phyloP scores from a whole-genome alignment of 257 asterid species.

The Gardenia jasminoides region DNA sequence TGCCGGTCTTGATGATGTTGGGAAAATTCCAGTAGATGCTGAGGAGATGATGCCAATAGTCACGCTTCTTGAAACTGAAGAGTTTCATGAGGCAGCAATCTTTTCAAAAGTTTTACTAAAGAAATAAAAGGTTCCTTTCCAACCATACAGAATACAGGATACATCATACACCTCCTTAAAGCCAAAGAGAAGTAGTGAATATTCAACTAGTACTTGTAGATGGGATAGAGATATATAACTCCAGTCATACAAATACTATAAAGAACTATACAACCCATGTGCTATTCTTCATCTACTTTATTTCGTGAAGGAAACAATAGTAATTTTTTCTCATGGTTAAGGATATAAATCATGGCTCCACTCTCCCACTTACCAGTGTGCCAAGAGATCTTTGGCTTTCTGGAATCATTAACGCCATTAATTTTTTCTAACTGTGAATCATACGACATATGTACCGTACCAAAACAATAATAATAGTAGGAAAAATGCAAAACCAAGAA shows the following conservation, averaged over 20 bases:
- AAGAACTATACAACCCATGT: conserved; percentile 2
- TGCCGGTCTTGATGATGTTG: not conserved
- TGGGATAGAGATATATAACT: not conserved
- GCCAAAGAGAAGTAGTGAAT: conserved; percentile 14
- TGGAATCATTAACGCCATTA: too few relatives aligned
- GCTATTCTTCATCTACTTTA: not conserved
- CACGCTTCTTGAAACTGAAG: conserved; percentile 20
- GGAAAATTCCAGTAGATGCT: not conserved
- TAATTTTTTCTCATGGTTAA: not conserved
- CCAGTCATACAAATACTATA: not conserved
- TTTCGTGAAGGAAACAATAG: not conserved
- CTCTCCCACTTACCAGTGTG: not conserved
- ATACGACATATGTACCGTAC: too few relatives aligned
- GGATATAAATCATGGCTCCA: not conserved
- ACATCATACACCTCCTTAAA: conserved; percentile 16
- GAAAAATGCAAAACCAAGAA: too few relatives aligned
- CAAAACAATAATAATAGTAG: too few relatives aligned
- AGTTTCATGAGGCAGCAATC: conserved; percentile 18
- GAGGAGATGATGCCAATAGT: not conserved
- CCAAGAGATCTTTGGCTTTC: too few relatives aligned
- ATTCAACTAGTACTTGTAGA: not conserved
- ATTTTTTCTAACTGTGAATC: not conserved
- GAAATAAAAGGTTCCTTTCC: not conserved
- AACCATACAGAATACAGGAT: not conserved
- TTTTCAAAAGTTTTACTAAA: conserved; percentile 6